Evolutionary conservation across 352 stramenopile species (phyloP), one percentile per base, ranked within the genome.

Genomic region (Lagenidium giganteum): DNA sequence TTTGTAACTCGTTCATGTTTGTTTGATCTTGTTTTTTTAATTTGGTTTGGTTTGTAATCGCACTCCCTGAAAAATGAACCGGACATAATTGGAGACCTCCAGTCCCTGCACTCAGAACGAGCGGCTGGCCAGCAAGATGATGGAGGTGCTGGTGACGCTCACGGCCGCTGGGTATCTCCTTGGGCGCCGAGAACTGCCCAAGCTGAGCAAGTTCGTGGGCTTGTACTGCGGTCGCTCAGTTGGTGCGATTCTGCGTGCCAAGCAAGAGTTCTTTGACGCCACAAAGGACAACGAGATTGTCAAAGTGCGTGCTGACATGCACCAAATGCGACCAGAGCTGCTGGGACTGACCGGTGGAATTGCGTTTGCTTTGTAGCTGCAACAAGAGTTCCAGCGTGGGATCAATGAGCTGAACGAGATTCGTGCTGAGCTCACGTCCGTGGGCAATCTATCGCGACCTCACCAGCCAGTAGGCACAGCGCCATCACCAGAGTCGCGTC

Each of bases 331-430:
- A 18, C 9, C 13, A 33, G 14, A n/a, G 34, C 17, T 34, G 26
- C 13, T 37, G 20, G 20, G 28, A 16, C 31, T 31, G 11, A n/a
- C n/a, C n/a, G n/a, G 14, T 37, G 13, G 18, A 31, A 12, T 27
- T 51, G 14, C 21, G 12, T 34, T 11, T 41, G 29, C 12, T 27
- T 22, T 32, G 24, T 43, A 84, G 61, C 49, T 90, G 20, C 78
- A 90, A 68, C 59, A 70, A 31, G 71, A 90, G 40, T 82, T 90
- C 40, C 78, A 90, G 54, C 69, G 72, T 12, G 78, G 78, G 12
- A 79, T 90, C 21, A 70, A 82, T 9, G 78, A 90, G 62, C 63
- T 90, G 22, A 90, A 90, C 40, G 67, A 87, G 47, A 90, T 90
- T 42, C 74, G 78, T 8, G 71, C 63, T 14, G 78, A 90, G 50